Conservation (phyloP, 73 alveolate species). For the Breviolum minutum region DNA sequence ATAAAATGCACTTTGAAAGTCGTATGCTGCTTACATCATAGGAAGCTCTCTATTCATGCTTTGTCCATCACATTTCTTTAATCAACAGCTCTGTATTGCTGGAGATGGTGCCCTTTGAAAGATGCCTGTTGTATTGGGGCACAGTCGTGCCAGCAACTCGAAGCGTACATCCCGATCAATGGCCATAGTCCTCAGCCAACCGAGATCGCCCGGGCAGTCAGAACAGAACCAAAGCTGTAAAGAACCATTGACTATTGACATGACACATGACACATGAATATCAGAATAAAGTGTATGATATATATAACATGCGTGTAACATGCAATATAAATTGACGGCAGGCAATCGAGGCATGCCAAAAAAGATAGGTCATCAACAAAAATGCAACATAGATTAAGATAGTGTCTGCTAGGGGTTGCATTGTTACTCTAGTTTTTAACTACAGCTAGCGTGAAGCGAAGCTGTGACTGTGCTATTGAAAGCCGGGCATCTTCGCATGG, state of each 20-base stretch:
- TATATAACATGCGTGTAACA: background rate
- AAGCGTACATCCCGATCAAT: constrained; percentile 99
- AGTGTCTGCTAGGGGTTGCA: no score
- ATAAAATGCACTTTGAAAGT: background rate
- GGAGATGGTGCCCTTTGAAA: background rate
- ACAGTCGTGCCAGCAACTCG: constrained; percentile 99
- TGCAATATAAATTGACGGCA: no score
- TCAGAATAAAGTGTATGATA: background rate
- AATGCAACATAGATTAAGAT: no score
- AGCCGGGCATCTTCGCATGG: constrained; percentile 98
- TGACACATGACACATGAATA: background rate
- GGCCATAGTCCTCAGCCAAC: constrained; percentile 97
- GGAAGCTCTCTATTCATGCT: background rate
- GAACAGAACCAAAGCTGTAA: background rate
- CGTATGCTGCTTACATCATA: background rate
- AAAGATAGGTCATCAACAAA: no score
- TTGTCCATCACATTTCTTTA: background rate
- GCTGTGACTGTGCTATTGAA: background rate
- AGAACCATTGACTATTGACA: background rate
- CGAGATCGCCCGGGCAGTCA: no score
- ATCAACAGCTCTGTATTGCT: no score
- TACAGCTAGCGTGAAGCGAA: no score
- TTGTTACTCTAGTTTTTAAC: no score
- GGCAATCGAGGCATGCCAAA: no score
- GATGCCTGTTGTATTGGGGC: constrained; percentile 98